Conservation (phyloP, 2,329 filamentous ascomycete genomes). For the Dactylella cylindrospora region DNA sequence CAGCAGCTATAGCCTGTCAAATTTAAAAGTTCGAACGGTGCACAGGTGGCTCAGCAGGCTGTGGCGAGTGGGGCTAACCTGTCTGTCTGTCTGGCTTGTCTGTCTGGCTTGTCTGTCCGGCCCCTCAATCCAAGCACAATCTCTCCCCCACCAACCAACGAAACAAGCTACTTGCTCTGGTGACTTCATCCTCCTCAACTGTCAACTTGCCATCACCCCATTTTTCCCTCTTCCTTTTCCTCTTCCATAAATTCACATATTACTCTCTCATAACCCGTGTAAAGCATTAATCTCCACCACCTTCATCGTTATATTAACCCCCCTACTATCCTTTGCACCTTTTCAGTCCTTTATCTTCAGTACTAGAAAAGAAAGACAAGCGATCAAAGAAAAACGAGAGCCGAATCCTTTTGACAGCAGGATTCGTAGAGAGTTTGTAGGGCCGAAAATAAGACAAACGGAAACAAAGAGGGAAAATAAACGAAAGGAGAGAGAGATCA, state of each 20-base stretch:
- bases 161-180: too few relatives aligned
- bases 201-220: constrained; percentile 1
- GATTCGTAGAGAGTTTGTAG: too few relatives aligned
- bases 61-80: not conserved
- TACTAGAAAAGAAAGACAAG: too few relatives aligned
- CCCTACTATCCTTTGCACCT: too few relatives aligned
- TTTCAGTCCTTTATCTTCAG: too few relatives aligned
- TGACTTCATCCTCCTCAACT: constrained; percentile 42
- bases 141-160: constrained; percentile 6
- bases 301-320: not conserved
- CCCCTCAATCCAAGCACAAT: constrained; percentile 26
- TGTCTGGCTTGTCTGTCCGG: too few relatives aligned
- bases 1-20: too few relatives aligned
- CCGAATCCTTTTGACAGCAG: too few relatives aligned
- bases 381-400: not conserved
- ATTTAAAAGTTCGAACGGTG: too few relatives aligned
- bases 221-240: constrained; percentile 8
- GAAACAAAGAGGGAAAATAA: constrained; percentile 3
- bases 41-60: not conserved
- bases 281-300: not conserved
- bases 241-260: constrained; percentile 5
- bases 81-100: too few relatives aligned
- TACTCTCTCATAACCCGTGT: not conserved
- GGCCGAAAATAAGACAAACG: constrained; percentile 1
- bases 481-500: constrained; percentile 45